A percentile compares a stretch with the other conserved stretches of the same genome.
phyloP scores from a whole-genome alignment of 1,284 basidiomycete genomes.

The Phellinidium pouzarii region DNA sequence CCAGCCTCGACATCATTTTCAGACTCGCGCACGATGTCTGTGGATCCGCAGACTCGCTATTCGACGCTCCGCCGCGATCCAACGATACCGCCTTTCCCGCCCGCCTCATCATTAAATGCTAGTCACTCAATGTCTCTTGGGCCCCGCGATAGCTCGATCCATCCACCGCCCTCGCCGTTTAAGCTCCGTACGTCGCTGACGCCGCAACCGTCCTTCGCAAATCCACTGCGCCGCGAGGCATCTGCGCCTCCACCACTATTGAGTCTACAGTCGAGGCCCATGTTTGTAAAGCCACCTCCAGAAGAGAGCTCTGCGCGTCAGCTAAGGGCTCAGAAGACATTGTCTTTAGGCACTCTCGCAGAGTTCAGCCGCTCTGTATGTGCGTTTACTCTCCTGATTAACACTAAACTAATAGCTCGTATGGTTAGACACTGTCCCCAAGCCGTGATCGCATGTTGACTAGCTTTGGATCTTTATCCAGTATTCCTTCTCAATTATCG shows the following conservation, averaged over 20 bases:
- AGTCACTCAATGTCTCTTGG: slow-evolving; percentile 28
- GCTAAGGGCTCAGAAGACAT: slow-evolving; percentile 27
- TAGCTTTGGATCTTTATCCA: slow-evolving; percentile 7
- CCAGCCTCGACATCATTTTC: slow-evolving; percentile 22
- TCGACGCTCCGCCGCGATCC: slow-evolving; percentile 36
- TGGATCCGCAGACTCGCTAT: slow-evolving; percentile 43
- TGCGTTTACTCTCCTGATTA: slow-evolving; percentile 18
- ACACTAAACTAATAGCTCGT: slow-evolving; percentile 10
- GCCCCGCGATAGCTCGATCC: slow-evolving; percentile 30
- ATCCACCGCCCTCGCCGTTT: slow-evolving; percentile 43
- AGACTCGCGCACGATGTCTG: slow-evolving; percentile 52
- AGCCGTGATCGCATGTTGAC: slow-evolving; percentile 12
- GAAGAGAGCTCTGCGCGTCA: slow-evolving; percentile 27
- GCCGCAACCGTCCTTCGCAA: slow-evolving; percentile 50
- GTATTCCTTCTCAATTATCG: slow-evolving; percentile 7
- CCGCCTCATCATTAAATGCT: slow-evolving; percentile 29
- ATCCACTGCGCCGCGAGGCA: slow-evolving; percentile 31
- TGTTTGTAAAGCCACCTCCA: slow-evolving; percentile 60
- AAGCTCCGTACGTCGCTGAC: slow-evolving; percentile 61
- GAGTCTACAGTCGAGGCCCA: slow-evolving; percentile 51
- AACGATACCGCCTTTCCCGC: slow-evolving; percentile 24
- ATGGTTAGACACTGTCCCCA: slow-evolving; percentile 37
- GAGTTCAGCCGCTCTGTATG: slow-evolving; percentile 51
- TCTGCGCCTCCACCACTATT: slow-evolving; percentile 66
- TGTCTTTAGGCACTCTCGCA: slow-evolving; percentile 57